Base-by-base conservation (phyloP, 2,329 filamentous ascomycete genomes). In the Ophiostoma sp. region DNA sequence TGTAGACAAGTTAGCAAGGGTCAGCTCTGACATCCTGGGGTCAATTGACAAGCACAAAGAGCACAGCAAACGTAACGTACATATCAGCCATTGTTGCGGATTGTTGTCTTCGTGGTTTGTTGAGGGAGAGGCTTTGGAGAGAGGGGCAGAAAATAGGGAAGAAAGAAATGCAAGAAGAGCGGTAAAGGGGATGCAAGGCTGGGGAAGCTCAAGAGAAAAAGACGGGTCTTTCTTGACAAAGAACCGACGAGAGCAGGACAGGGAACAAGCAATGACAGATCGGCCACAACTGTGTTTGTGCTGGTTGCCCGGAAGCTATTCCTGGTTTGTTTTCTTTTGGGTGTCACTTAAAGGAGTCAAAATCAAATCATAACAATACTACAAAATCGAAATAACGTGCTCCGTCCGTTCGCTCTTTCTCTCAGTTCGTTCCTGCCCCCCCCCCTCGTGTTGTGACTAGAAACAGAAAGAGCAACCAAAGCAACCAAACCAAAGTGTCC, bases 1-100 rank as follows among this genome's bases (percentile, higher is more conserved):
- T 97, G 83, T 17, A 74, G 28, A 57, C 36, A 9, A 28, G 42
- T 36, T 28, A 25, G 22, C n/a, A 25, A 39, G 25, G 45, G 52
- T 69, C 52, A 50, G 42, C 42, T 17, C 2, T 17, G 25, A 52
- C 25, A 15, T 55, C 42, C 12, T 19, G 17, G 33, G 19, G 66
- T 25, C 45, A 57, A 59, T 66, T 45, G 33, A 50, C 3, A 22
- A 70, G 59, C 59, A 39, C 31, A 28, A 33, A 39, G 72, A 22
- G 19, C 28, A n/a, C 22, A 28, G 22, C 5, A 15, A 42, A 69
- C 72, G 33, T 66, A 42, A 69, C 72, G 33, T 66, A 73, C 72
- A 73, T 69, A 25, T 73, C 72, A 69, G 73, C 73, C 73, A 74
- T 74, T 69, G 52, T 69, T 66, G 70, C 22, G 28, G 31, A 52